A percentile compares a stretch with the other conserved stretches of the same genome.
Conservation (phyloP, 1,139 yeast species). For the Pichia kudriavzevii region DNA sequence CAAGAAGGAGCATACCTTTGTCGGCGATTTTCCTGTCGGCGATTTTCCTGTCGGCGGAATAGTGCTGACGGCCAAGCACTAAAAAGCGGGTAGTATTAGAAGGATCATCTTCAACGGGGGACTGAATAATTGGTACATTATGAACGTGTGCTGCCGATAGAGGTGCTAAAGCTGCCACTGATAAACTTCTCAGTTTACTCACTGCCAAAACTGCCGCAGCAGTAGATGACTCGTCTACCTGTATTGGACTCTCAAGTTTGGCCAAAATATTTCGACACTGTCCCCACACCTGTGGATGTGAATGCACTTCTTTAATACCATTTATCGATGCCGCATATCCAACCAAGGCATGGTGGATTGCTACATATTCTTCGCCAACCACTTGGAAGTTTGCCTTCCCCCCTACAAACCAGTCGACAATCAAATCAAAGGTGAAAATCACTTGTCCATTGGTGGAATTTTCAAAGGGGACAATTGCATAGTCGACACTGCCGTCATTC, state of each 20-base stretch:
- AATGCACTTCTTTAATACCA: constrained; percentile 52
- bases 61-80: constrained; percentile 49
- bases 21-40: no score
- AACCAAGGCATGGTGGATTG: constrained; percentile 73
- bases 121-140: constrained; percentile 47
- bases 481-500: constrained; percentile 41
- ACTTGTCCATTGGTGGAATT: constrained; percentile 96
- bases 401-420: constrained; percentile 54
- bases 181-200: constrained; percentile 28
- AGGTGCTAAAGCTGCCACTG: constrained; percentile 50
- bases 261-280: constrained; percentile 58
- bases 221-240: constrained; percentile 74
- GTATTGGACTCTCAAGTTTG: constrained; percentile 34
- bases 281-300: constrained; percentile 99
- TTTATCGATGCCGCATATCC: constrained; percentile 39
- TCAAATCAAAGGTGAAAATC: constrained; percentile 70
- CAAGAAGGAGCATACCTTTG: no score
- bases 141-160: constrained; percentile 58
- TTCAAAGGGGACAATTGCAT: constrained; percentile 85
- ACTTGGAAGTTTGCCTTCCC: constrained; percentile 36
- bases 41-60: no score
- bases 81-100: constrained; percentile 84
- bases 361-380: constrained; percentile 73
- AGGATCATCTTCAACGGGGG: constrained; percentile 59
- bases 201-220: constrained; percentile 76